Base-by-base conservation (phyloP, 257 asterid species). In the Solanum medicagineum region DNA sequence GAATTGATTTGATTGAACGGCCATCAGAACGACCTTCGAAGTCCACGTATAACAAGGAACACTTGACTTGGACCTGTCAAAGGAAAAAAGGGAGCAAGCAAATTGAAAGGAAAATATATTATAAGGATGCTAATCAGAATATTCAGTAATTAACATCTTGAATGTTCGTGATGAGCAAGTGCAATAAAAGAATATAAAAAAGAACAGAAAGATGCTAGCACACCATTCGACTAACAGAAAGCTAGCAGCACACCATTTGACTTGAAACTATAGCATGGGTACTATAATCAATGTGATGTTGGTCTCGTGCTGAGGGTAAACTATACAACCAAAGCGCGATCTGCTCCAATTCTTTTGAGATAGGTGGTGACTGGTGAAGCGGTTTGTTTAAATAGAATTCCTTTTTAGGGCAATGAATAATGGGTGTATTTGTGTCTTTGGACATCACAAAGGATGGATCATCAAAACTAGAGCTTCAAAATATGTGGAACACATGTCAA, bases 11-110 rank as follows among this genome's bases (percentile, higher is more conserved):
- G 62, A 96, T 90, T 74, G 99, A 95, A 82, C 98, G 92, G 77
- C 99, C 99, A 90, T 96, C 99, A 73, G 99, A 92, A 87, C 98
- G 98, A 81, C 99, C 99, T 90, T 96, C 99, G 87, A 96, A 93
- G 88, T 96, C 98, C 96, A 93, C 92, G 91, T 93, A 96, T 85
- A 92, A 86, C 91, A 95, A 92, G 32, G 97, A 92, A 87, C 97
- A 94, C 92, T 93, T 95, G 87, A 96, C 99, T 85, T 90, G 90
- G 87, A 96, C 97, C 99, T 96, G 93, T 81, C 40, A 84, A 80
- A 20, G 84, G 84, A 17, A 51, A 68, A 54, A 83, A 22, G 16
- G 47, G 59, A 65, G 75, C 20, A 42, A 16, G 8, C 24, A 68
- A 36, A 36, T 24, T 22, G 42, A 29, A 42, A 75, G 45, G 45